Conservation (phyloP, 306 rosid genomes). For the Vigna mungo region DNA sequence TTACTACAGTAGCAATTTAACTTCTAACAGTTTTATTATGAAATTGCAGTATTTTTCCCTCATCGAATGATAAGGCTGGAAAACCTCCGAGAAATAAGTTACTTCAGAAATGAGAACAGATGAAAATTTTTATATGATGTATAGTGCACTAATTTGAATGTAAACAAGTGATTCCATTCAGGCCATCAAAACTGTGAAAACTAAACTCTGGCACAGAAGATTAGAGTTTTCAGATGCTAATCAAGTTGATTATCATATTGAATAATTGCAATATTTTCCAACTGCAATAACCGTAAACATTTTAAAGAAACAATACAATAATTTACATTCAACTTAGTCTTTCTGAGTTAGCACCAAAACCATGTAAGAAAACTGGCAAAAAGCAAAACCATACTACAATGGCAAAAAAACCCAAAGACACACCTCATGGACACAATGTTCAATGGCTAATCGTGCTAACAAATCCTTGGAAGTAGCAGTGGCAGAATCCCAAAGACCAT, state of each 20-base stretch:
- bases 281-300: not conserved
- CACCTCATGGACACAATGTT: slow-evolving; percentile 95
- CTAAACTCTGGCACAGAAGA: not conserved
- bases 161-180: slow-evolving; percentile 14
- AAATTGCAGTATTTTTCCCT: not conserved
- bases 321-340: not conserved
- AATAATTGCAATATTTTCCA: slow-evolving; percentile 21
- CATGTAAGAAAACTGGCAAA: not conserved
- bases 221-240: slow-evolving; percentile 21
- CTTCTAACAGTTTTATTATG: not conserved
- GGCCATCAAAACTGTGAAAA: slow-evolving; percentile 8
- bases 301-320: slow-evolving; percentile 18
- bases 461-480: slow-evolving; percentile 75
- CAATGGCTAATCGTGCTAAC: slow-evolving; percentile 78
- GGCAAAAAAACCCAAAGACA: slow-evolving; percentile 20
- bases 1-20: not conserved
- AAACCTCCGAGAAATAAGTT: slow-evolving; percentile 17
- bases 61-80: not conserved
- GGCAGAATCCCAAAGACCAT: slow-evolving; percentile 95
- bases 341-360: not conserved
- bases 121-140: not conserved
- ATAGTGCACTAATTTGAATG: slow-evolving; percentile 1
- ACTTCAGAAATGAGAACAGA: slow-evolving; percentile 7
- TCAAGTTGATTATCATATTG: not conserved
- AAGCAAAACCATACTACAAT: slow-evolving; percentile 29